phyloP scores from a whole-genome alignment of 495 filamentous ascomycete genomes.

The Neurospora sp. region DNA sequence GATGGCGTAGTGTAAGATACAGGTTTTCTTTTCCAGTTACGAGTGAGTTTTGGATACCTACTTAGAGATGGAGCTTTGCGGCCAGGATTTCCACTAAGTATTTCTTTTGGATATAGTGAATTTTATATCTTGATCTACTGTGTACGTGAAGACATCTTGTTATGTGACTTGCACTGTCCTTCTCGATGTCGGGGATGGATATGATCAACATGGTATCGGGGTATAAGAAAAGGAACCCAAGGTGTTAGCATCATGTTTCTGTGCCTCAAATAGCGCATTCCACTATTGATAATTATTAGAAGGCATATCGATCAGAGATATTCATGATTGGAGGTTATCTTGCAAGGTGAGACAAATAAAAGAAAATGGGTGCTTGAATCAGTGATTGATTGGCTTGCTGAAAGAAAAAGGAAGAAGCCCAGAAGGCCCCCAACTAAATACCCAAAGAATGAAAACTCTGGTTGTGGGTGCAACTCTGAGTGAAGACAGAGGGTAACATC shows the following conservation, averaged over 20 bases:
- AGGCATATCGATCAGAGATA: neutral
- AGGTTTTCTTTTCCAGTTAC: neutral
- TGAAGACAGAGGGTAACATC: neutral
- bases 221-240: neutral
- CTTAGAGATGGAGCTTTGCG: neutral
- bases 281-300: neutral
- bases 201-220: neutral
- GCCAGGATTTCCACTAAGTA: neutral
- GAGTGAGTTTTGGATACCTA: neutral
- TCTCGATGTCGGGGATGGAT: neutral
- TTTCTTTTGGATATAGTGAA: neutral
- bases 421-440: neutral
- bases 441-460: neutral
- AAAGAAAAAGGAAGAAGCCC: neutral
- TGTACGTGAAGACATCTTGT: neutral
- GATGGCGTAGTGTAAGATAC: neutral
- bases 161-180: neutral
- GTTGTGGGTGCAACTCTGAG: neutral
- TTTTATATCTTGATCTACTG: neutral
- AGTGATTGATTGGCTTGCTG: neutral
- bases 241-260: neutral
- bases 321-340: neutral
- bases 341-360: neutral
- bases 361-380: neutral
- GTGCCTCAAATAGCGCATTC: neutral